These are phyloP conservation scores for Akanthomyces dipterigenus DNA, from an alignment of 2,329 filamentous ascomycete genomes.

Conservation along the genomic window DNA sequence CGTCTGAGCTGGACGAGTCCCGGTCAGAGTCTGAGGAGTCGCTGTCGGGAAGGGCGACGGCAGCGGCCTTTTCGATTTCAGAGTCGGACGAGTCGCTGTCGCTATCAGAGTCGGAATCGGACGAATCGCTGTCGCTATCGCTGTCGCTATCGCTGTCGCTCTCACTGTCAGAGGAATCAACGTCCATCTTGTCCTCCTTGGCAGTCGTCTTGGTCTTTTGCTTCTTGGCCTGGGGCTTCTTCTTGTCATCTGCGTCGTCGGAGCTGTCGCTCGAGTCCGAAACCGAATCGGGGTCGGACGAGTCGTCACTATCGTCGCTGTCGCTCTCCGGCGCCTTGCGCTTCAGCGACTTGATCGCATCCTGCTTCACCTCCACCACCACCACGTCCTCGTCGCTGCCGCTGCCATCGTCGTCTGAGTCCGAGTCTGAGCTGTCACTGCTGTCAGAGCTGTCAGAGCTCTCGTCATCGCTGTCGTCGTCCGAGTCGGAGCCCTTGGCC, in stretches of 20 bases:
- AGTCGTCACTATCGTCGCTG: conserved; percentile 8
- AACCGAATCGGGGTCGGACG: not conserved
- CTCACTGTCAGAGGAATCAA: conserved; percentile 20
- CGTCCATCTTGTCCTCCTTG: conserved; percentile 15
- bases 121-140: conserved; percentile 25
- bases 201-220: not conserved
- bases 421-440: conserved; percentile 20
- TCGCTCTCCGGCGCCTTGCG: conserved; percentile 31
- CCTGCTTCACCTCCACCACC: conserved; percentile 16
- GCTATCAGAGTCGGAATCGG: conserved; percentile 18
- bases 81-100: not conserved
- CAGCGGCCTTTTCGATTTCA: conserved; percentile 20
- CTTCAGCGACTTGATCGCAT: conserved; percentile 25
- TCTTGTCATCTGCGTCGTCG: conserved; percentile 37
- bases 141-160: conserved; percentile 26
- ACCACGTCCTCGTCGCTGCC: conserved; percentile 18
- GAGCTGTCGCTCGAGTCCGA: conserved; percentile 17
- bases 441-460: conserved; percentile 15
- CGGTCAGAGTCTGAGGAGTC: conserved; percentile 18
- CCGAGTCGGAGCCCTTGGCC: conserved; percentile 22
- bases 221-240: conserved; percentile 15
- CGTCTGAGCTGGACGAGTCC: conserved; percentile 15
- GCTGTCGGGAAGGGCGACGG: conserved; percentile 31
- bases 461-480: conserved; percentile 17
- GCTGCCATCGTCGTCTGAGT: conserved; percentile 17